Base-by-base conservation (phyloP, 345 rosid genomes). In the Gynandropsis gynandra region DNA sequence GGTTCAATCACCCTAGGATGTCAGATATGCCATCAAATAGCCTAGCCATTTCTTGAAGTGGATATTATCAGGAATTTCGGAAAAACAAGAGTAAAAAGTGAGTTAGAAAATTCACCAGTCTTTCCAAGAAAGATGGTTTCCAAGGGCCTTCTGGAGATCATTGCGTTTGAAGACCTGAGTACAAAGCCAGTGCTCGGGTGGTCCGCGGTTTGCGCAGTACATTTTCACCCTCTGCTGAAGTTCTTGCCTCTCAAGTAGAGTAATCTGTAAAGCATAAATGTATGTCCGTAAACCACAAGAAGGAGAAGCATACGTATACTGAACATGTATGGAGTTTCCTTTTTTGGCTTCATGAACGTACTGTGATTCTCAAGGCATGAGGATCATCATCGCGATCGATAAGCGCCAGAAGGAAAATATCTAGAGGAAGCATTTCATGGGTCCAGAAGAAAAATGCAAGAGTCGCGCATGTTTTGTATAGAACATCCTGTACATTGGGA, bases 101-200 rank as follows among this genome's bases (percentile, higher is more conserved):
- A 56, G 47, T 0, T 32, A 21, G 43, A 49, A 31, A 60, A 42
- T 27, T 70, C 58, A 87, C 98, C 97, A 85, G 68, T 87, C 97
- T 65, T 92, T 92, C 95, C 98, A 92, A 16, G 98, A 85, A 42
- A 92, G 97, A 78, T 92, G 97, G 76, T 80, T 82, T 65, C 98
- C 98, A 59, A 87, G 95, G 41, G 97, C 93, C 66, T 81, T 92
- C 47, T 69, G 88, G 68, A 85, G 75, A 56, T 92, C 98, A 62
- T 60, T 76, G 20, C 97, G 97, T 75, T 82, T 82, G 72, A 78
- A 85, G 13, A 76, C 62, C 71, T 87, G 89, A 8, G 88, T 38
- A 66, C 48, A 59, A 74, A 79, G 88, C 98, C 98, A 92, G 60
- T 85, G 97, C 62, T 92, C 98, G 0, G 88, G 80, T 40, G 74